Conservation (phyloP, 768 basidiomycete genomes). For the Suillus subluteus region DNA sequence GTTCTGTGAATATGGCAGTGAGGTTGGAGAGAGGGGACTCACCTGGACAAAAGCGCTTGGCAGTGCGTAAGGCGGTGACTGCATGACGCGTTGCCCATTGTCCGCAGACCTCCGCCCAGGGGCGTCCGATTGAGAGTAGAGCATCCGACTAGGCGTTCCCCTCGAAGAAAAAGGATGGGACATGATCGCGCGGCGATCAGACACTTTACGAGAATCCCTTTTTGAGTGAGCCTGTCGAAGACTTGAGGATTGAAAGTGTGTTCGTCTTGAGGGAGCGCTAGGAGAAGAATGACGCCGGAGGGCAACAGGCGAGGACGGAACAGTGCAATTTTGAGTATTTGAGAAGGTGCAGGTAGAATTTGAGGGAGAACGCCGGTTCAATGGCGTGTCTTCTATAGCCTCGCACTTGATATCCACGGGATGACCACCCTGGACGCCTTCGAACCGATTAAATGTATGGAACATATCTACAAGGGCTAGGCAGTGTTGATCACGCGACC, state of each 20-base stretch:
- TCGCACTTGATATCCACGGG: constrained; percentile 53
- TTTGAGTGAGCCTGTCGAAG: constrained; percentile 22
- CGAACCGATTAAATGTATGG: constrained; percentile 41
- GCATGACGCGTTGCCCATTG: constrained; percentile 38
- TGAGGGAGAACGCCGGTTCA: constrained; percentile 38
- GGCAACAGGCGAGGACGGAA: constrained; percentile 33
- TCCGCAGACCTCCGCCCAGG: constrained; percentile 45
- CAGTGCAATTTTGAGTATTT: constrained; percentile 24
- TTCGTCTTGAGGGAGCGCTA: constrained; percentile 39
- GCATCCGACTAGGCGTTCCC: constrained; percentile 32
- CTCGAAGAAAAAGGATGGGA: constrained; percentile 22
- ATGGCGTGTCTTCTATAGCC: constrained; percentile 35
- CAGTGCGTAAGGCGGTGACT: constrained; percentile 33
- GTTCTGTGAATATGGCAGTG: constrained; percentile 9
- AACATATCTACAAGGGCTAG: constrained; percentile 40
- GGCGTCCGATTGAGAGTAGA: constrained; percentile 34
- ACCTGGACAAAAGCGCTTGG: constrained; percentile 40
- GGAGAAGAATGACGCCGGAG: constrained; percentile 36
- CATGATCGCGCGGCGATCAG: constrained; percentile 29
- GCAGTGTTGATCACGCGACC: constrained; percentile 47
- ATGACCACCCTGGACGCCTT: constrained; percentile 14
- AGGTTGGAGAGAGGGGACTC: constrained; percentile 26
- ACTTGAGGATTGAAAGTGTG: constrained; percentile 40
- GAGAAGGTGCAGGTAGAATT: constrained; percentile 19
- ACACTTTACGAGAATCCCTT: constrained; percentile 31